Conservation (phyloP, 148 eudicot species). For the Amaranthus cruentus region DNA sequence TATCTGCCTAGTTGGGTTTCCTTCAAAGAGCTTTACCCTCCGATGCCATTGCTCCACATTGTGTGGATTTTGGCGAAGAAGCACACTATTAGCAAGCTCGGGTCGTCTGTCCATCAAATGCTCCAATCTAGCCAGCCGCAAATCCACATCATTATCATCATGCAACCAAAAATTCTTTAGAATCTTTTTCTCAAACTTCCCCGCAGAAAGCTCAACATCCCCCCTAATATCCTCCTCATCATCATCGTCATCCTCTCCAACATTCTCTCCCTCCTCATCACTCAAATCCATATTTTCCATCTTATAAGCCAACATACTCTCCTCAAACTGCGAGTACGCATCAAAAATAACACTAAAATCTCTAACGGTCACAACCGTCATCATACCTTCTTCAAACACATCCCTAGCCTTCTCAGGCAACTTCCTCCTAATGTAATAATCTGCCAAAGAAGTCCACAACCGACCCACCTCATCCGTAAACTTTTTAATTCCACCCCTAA, state of each 20-base stretch:
- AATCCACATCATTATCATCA: slow-evolving; percentile 76
- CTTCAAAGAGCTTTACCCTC: slow-evolving; percentile 87
- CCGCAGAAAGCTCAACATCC: slow-evolving; percentile 36
- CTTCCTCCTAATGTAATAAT: slow-evolving; percentile 77
- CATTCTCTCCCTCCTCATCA: slow-evolving; percentile 44
- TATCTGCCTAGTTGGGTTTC: slow-evolving; percentile 78
- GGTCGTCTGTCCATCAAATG: slow-evolving; percentile 82
- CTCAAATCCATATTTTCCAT: slow-evolving; percentile 66
- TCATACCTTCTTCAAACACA: slow-evolving; percentile 90
- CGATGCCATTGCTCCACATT: slow-evolving; percentile 99
- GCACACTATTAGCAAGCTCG: slow-evolving; percentile 90
- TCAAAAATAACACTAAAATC: slow-evolving; percentile 92
- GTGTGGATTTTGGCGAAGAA: slow-evolving; percentile 89
- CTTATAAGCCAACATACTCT: slow-evolving; percentile 71
- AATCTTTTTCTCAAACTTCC: slow-evolving; percentile 53
- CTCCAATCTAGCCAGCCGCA: slow-evolving; percentile 74
- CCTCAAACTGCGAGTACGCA: slow-evolving; percentile 90
- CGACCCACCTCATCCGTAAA: slow-evolving; percentile 95
- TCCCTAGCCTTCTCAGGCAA: slow-evolving; percentile 85
- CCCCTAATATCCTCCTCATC: slow-evolving; percentile 55
- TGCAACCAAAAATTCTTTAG: slow-evolving; percentile 63
- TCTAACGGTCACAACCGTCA: slow-evolving; percentile 80
- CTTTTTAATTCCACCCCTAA: slow-evolving; percentile 92
- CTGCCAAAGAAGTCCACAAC: slow-evolving; percentile 86
- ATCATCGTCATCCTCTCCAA: slow-evolving; percentile 28